Evolutionary conservation across 352 stramenopile species (phyloP).

Genomic region (Pythium myriotylum): DNA sequence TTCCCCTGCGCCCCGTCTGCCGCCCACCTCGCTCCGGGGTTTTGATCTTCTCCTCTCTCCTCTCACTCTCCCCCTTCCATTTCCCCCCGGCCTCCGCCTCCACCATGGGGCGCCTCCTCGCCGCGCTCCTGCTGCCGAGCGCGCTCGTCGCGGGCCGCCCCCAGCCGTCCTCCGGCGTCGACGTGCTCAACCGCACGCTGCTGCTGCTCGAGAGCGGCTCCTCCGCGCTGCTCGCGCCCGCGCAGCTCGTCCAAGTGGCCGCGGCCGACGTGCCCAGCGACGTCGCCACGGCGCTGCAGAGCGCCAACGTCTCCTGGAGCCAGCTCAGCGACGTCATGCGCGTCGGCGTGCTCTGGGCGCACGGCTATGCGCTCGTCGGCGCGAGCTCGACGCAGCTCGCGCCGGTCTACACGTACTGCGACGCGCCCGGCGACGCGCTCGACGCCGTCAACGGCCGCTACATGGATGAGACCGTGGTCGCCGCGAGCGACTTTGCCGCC

Average conservation of each 20-base stretch:
- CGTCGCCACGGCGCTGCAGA: constrained; percentile 1
- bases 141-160: too few species aligned
- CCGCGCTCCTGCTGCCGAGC: too few species aligned
- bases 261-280: constrained; percentile 10
- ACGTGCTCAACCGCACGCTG: too few species aligned
- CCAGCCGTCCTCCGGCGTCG: too few species aligned
- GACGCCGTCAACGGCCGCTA: constrained; percentile 1
- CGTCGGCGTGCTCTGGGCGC: constrained; percentile 46
- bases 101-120: too few species aligned
- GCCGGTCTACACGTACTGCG: constrained; percentile 48
- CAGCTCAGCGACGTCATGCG: constrained; percentile 42
- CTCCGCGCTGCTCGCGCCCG: neutral
- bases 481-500: constrained; percentile 29
- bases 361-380: constrained; percentile 49
- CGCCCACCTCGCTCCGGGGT: too few species aligned
- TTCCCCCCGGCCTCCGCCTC: too few species aligned
- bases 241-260: neutral
- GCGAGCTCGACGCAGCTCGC: constrained; percentile 23
- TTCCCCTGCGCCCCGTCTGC: too few species aligned
- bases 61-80: too few species aligned
- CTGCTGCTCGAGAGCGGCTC: neutral
- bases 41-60: too few species aligned
- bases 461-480: constrained; percentile 41
- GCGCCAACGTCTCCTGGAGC: constrained; percentile 25
- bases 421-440: neutral